Evolutionary conservation across 2,329 filamentous ascomycete species (phyloP), one percentile per base, ranked within the genome.

Genomic region (Chrysoporthe deuterocubensis): DNA sequence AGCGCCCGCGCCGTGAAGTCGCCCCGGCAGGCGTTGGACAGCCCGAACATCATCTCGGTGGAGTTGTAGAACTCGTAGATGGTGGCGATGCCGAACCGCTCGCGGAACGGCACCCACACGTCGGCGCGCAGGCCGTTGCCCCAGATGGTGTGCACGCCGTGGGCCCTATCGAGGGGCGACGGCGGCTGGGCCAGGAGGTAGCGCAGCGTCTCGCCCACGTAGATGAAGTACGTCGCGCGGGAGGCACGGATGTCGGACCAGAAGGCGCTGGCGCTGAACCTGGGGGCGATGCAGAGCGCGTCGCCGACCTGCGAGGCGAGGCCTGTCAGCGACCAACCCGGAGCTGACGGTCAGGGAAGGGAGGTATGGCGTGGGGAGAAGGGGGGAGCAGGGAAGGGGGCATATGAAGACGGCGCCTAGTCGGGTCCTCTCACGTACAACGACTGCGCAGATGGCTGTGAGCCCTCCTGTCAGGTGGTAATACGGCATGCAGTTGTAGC

Each of bases 1-100:
- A 94, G 90, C 40, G 85, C 83, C 4, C 87, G 84, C 7, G 86
- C 83, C 4, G 85, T 82, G 75, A 88, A 93, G 34, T 89, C 87
- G 1, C 90, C 86, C 64, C 83, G 80, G 65, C 85, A 86, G 32
- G 83, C 76, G 73, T 91, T 92, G 66, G 88, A 77, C 11, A 93
- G 79, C 0, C 78, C 77, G 72, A 94, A 85, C 62, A 92, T 83
- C 42, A 91, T 90, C 77, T 94, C 92, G 1, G 90, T 92, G 67
- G 89, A 91, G 76, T 90, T 92, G 82, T 93, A 94, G 79, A 94
- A 93, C 76, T 94, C 92, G 69, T 81, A 82, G 1, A 94, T 86
- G 40, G 85, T 83, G 14, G 83, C 78, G 71, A 92, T 85, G 63
- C 84, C 85, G 74, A 91, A 91, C 14, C 89, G 83, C 60, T 90